A percentile compares a stretch with the other conserved stretches of the same genome.
phyloP scores from a whole-genome alignment of 148 eudicot species.

The Chenopodium quinoa region DNA sequence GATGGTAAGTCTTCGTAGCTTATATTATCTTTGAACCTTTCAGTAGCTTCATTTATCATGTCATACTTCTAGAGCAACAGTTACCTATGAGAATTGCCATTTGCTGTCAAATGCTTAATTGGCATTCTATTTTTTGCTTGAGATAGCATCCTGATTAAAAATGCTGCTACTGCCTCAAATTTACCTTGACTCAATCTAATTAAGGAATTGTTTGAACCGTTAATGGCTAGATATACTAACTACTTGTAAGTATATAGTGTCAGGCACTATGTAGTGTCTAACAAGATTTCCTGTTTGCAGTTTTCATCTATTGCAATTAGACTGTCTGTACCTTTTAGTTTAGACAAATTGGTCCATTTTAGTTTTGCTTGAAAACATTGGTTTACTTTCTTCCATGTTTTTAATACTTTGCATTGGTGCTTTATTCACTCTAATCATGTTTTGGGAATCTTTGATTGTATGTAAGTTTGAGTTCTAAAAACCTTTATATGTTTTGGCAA shows the following conservation, averaged over 20 bases:
- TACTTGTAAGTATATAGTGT: not conserved
- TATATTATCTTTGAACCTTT: not conserved
- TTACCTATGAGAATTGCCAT: not conserved
- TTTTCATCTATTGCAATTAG: not conserved
- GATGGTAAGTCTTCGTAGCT: constrained; percentile 54
- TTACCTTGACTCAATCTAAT: not conserved
- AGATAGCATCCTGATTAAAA: not conserved
- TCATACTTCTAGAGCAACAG: not conserved
- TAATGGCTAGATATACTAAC: not conserved
- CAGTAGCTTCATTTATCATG: not conserved
- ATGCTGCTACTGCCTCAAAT: not conserved
- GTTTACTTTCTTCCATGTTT: not conserved
- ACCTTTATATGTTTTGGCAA: not conserved
- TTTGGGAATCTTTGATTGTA: not conserved
- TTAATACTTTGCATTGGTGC: not conserved
- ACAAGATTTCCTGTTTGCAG: not conserved
- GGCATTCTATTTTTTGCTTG: not conserved
- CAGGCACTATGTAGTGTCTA: not conserved
- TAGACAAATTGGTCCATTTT: no score
- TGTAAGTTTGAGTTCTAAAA: not conserved
- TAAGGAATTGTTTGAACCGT: not conserved
- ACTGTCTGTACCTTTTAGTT: not conserved
- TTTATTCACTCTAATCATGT: not conserved
- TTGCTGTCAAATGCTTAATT: not conserved
- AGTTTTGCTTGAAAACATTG: not conserved